Evolutionary conservation across 2,329 filamentous ascomycete genomes (phyloP), one percentile per base, ranked within the genome.

Genomic region (Cercospora zeae-maydis): DNA sequence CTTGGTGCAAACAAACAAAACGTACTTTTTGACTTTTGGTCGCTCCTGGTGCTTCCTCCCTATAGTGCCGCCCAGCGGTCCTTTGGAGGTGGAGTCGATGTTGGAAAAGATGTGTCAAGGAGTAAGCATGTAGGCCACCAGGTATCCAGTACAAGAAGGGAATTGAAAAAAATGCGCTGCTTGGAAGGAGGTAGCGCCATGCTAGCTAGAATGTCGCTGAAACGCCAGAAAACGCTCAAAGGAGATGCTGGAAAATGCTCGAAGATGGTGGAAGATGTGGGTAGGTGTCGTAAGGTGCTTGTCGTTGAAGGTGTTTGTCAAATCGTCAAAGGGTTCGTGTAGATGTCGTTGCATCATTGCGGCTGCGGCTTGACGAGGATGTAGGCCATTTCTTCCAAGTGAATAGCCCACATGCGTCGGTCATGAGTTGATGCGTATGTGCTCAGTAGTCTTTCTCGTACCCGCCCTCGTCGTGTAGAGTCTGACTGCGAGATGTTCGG

Each of bases 401-500:
- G 24, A 13, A 21, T 8, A 27, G 47, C n/a, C 30, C 47, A 9
- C 27, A 16, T n/a, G 13, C n/a, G 13, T 33, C 19, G 4, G 6
- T 45, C 39, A 24, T 45, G 19, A 45, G 19, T 37, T 56, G 53
- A 13, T 24, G 13, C 37, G 27, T 27, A n/a, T 21, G 10, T 49
- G 31, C 27, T 47, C 37, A 58, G 16, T 45, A 45, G 56, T 30
- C 56, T 34, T 33, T 47, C 39, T 58, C 65, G 14, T 67, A 66
- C 19, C 63, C 67, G 47, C 67, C 63, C 31, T 71, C 69, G 42
- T 70, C 68, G 19, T 62, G 68, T 37, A 71, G 71, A 9, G 65
- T 60, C 34, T 58, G 58, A 11, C 63, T 63, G 51, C 67, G 64
- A 37, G 63, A 53, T 8, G 45, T 56, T 10, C 67, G 58, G 6